phyloP scores from a whole-genome alignment of 2,329 filamentous ascomycete genomes.

The Cercospora citrullina region DNA sequence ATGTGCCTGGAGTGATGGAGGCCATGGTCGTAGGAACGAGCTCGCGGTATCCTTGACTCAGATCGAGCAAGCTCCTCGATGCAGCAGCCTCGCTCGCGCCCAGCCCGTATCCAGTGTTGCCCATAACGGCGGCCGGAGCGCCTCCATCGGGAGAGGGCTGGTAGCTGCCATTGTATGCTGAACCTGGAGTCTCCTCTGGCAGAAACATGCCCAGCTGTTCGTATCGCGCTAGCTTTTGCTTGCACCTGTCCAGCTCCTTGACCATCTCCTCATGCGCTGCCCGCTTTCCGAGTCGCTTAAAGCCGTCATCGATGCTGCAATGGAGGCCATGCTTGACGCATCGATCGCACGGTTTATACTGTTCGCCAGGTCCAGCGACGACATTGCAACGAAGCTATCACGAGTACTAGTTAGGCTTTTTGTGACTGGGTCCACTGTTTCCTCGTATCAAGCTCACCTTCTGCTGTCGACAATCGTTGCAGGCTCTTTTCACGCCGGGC shows the following conservation, averaged over 20 bases:
- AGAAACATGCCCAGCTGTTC: constrained; percentile 36
- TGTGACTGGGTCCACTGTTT: background rate
- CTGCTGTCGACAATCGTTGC: constrained; percentile 82
- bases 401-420: constrained; percentile 16
- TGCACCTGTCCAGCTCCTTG: constrained; percentile 68
- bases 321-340: constrained; percentile 77
- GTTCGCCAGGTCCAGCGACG: constrained; percentile 64
- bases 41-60: constrained; percentile 42
- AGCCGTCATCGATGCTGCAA: constrained; percentile 85
- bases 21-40: constrained; percentile 45
- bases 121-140: constrained; percentile 35
- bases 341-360: constrained; percentile 71
- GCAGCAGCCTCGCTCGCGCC: constrained; percentile 43
- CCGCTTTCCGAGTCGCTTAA: constrained; percentile 80
- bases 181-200: constrained; percentile 28
- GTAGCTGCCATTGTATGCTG: constrained; percentile 28
- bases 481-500: constrained; percentile 69
- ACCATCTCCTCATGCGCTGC: constrained; percentile 85
- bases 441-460: constrained; percentile 58
- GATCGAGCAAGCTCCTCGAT: constrained; percentile 40
- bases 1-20: constrained; percentile 56
- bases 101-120: constrained; percentile 31
- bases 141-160: constrained; percentile 27
- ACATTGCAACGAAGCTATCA: constrained; percentile 77
- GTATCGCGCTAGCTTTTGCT: constrained; percentile 33